Evolutionary conservation across 768 basidiomycete genomes (phyloP).

Genomic region (Amylocystis lapponica): DNA sequence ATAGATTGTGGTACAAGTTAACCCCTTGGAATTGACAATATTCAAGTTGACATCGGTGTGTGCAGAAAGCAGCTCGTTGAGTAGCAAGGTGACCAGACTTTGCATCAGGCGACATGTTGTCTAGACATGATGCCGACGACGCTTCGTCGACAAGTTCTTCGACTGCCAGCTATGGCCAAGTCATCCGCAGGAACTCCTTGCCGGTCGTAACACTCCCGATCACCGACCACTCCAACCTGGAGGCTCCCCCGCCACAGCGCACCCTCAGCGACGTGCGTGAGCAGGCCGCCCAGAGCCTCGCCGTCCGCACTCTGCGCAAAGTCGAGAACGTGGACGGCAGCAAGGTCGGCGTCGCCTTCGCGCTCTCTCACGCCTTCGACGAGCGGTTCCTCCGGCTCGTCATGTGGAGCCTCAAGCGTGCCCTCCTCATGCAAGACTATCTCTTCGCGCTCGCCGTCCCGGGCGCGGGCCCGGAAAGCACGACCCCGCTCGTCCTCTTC

Average conservation of each 20-base stretch:
- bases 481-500: constrained; percentile 44
- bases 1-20: no score
- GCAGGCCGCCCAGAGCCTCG: constrained; percentile 54
- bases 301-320: constrained; percentile 46
- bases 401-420: constrained; percentile 39
- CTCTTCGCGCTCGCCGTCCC: constrained; percentile 12
- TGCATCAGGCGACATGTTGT: no score
- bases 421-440: constrained; percentile 24
- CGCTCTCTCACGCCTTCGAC: constrained; percentile 53
- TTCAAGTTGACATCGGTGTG: no score
- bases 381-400: constrained; percentile 52
- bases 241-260: not conserved
- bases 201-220: not conserved
- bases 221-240: not conserved
- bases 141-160: constrained; percentile 1
- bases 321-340: constrained; percentile 46
- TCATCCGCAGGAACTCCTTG: not conserved
- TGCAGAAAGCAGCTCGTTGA: no score
- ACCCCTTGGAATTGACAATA: no score
- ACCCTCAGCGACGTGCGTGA: constrained; percentile 57
- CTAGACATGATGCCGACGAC: no score
- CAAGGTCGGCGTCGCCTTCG: constrained; percentile 53
- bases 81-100: no score
- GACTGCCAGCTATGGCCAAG: constrained; percentile 3
- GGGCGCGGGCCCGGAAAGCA: constrained; percentile 16